These are phyloP conservation scores for Telfairia occidentalis DNA, from an alignment of 331 rosid genomes.

Conservation along the genomic window DNA sequence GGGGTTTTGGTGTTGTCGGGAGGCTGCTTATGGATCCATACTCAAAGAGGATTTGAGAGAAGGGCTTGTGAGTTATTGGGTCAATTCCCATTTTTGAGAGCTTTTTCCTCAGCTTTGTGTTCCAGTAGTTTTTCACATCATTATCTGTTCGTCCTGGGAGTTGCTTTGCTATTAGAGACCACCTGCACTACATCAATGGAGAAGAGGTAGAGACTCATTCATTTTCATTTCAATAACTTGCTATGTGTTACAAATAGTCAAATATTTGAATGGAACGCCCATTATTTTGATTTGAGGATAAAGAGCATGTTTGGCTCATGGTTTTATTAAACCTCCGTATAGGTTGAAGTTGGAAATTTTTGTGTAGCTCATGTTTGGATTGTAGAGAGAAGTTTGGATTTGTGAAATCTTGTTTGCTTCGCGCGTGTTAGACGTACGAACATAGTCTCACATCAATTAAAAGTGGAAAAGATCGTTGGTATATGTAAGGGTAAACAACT, in stretches of 20 bases:
- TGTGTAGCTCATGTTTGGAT: neutral
- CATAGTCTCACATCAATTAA: neutral
- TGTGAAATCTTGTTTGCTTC: neutral
- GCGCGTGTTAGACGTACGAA: no score
- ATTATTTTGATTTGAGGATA: neutral
- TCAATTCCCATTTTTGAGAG: conserved; percentile 83
- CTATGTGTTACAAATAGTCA: no score
- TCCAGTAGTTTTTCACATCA: conserved; percentile 94
- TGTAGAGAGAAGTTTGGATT: neutral
- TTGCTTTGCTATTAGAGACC: conserved; percentile 72
- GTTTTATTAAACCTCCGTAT: neutral
- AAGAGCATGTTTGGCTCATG: neutral
- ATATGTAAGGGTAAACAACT: neutral
- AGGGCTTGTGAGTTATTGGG: conserved; percentile 79
- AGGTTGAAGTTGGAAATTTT: neutral
- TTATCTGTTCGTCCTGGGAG: conserved; percentile 92
- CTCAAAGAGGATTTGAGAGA: conserved; percentile 67
- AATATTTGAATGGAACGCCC: neutral
- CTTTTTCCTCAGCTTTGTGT: conserved; percentile 83
- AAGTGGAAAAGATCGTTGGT: neutral
- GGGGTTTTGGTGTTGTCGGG: conserved; percentile 21
- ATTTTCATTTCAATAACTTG: neutral
- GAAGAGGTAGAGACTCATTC: neutral
- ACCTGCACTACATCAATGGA: conserved; percentile 28
- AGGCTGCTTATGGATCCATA: conserved; percentile 49